Conservation (phyloP, 1,284 basidiomycete genomes). For the Austroboletus sp. region DNA sequence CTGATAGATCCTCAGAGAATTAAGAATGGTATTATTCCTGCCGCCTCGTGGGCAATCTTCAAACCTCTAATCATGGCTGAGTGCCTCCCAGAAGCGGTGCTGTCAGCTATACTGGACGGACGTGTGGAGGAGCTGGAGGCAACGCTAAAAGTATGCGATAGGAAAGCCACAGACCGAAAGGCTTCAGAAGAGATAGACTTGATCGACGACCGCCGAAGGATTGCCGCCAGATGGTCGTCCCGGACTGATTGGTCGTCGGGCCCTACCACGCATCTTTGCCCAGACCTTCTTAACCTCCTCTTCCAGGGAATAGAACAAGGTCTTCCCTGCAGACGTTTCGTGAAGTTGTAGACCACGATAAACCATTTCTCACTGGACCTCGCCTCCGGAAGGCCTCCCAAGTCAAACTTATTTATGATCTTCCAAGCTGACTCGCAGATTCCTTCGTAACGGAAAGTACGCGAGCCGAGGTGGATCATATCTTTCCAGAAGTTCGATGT, state of each 20-base stretch:
- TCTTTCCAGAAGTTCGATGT: conserved; percentile 10
- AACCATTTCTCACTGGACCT: conserved; percentile 23
- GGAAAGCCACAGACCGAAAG: not conserved
- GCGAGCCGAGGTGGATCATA: conserved; percentile 16
- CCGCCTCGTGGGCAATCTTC: conserved; percentile 8
- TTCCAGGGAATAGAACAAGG: not conserved
- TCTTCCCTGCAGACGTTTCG: not conserved
- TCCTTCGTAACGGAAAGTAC: conserved; percentile 9
- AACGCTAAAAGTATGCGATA: not conserved
- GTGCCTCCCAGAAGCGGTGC: not conserved
- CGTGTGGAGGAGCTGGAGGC: not conserved
- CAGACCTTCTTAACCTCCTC: not conserved
- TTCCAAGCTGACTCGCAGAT: conserved; percentile 15
- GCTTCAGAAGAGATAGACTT: not conserved
- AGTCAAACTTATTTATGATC: conserved; percentile 9
- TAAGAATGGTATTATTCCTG: conserved; percentile 8
- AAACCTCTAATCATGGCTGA: conserved; percentile 12
- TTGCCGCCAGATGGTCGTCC: not conserved
- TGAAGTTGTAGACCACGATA: conserved; percentile 2
- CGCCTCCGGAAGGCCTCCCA: not conserved
- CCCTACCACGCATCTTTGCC: not conserved
- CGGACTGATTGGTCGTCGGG: not conserved
- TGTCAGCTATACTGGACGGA: not conserved
- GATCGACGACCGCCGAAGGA: not conserved
- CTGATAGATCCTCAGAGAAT: conserved; percentile 12